phyloP scores from a whole-genome alignment of 345 rosid genomes.

The Sonneratia alba region DNA sequence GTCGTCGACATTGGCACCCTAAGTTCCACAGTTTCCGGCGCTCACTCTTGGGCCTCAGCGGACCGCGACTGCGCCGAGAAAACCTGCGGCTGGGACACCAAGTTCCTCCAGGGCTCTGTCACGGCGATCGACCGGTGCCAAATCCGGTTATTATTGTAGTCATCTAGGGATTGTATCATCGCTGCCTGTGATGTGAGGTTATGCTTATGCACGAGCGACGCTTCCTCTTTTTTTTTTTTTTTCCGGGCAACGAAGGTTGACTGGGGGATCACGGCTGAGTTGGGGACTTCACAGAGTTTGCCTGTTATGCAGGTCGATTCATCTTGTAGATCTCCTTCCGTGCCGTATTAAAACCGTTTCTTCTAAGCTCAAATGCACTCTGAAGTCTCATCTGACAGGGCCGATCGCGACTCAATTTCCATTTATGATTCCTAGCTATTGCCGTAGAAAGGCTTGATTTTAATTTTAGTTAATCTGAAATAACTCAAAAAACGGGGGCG shows the following conservation, averaged over 20 bases:
- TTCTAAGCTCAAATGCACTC: too few species aligned
- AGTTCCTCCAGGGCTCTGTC: slow-evolving; percentile 52
- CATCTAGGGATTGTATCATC: slow-evolving; percentile 54
- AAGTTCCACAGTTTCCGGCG: slow-evolving; percentile 3
- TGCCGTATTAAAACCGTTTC: too few species aligned
- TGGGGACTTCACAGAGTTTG: slow-evolving; percentile 73
- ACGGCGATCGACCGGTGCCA: slow-evolving; percentile 71
- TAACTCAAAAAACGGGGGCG: too few species aligned
- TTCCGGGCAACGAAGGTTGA: slow-evolving; percentile 78
- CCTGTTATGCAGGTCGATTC: slow-evolving; percentile 16
- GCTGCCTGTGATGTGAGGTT: slow-evolving; percentile 78
- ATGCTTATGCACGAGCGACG: slow-evolving; percentile 32
- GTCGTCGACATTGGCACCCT: slow-evolving; percentile 60
- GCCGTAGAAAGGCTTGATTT: too few species aligned
- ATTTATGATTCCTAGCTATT: too few species aligned
- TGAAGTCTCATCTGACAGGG: too few species aligned
- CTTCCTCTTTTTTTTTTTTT: slow-evolving; percentile 13
- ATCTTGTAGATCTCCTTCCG: too few species aligned
- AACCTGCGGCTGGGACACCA: slow-evolving; percentile 40
- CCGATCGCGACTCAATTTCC: too few species aligned
- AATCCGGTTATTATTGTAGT: slow-evolving; percentile 62
- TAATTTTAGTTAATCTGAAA: too few species aligned
- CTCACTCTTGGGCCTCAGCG: slow-evolving; percentile 11
- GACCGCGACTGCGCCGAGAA: slow-evolving; percentile 52
- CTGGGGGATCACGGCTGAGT: slow-evolving; percentile 65